A percentile compares a stretch with the other conserved stretches of the same genome.
These are phyloP conservation scores for Nicotiana otophora DNA, from an alignment of 257 asterid species.

Conservation along the genomic window DNA sequence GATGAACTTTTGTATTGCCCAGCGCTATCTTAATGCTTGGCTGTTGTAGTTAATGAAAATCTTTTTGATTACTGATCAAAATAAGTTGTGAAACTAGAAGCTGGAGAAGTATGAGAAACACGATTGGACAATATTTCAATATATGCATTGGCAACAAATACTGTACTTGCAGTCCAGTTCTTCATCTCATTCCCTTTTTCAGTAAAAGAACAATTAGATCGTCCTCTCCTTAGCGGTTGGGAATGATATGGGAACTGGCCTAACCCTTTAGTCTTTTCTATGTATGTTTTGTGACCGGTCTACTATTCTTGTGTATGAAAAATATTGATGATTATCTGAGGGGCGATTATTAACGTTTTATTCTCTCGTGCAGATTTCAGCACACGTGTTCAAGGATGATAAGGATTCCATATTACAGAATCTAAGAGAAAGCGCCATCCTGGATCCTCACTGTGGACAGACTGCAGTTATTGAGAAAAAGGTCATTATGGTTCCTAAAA, in stretches of 20 bases:
- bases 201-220: background rate
- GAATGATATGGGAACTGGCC: no score
- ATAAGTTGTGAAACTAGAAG: background rate
- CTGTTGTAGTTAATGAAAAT: background rate
- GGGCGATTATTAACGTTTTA: background rate
- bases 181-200: background rate
- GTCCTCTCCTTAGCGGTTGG: background rate
- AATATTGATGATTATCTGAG: background rate
- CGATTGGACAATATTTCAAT: background rate
- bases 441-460: slow-evolving; percentile 69
- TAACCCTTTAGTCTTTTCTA: background rate
- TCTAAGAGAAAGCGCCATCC: slow-evolving; percentile 50
- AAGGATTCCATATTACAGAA: slow-evolving; percentile 43
- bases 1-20: background rate
- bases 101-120: background rate
- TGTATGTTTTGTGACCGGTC: background rate
- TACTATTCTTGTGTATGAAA: background rate
- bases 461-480: slow-evolving; percentile 54
- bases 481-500: slow-evolving; percentile 46
- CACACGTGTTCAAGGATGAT: slow-evolving; percentile 35
- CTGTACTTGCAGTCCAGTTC: background rate
- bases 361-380: slow-evolving; percentile 34
- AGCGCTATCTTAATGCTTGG: background rate
- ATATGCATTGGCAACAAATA: background rate
- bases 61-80: background rate